These are phyloP conservation scores for Magnusiomyces suaveolens DNA, from an alignment of 1,139 yeast species.

Conservation along the genomic window DNA sequence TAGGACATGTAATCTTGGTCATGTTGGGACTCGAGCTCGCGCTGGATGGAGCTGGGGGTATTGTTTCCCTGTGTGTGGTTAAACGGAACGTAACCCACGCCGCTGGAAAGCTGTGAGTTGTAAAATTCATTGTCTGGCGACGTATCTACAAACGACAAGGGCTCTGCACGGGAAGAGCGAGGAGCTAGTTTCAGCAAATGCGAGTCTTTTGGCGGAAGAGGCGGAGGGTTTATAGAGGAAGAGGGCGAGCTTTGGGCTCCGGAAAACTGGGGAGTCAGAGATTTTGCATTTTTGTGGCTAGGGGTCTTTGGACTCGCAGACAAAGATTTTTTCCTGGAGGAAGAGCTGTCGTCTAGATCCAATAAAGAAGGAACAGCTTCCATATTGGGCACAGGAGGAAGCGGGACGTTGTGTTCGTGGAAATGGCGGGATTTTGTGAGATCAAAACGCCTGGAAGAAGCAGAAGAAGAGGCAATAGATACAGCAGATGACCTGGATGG, in stretches of 20 bases:
- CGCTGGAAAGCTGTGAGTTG: not conserved
- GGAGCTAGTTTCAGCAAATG: not conserved
- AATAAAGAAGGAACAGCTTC: not conserved
- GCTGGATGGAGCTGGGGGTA: not conserved
- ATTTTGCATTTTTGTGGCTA: no score
- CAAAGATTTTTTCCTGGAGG: no score
- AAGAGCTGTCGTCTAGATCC: not conserved
- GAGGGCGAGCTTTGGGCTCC: not conserved
- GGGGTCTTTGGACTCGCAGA: no score
- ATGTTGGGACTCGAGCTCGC: not conserved
- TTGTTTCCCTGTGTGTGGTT: not conserved
- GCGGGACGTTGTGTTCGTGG: conserved; percentile 2
- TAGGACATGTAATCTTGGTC: not conserved
- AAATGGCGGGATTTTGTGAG: conserved; percentile 1
- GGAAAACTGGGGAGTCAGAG: not conserved
- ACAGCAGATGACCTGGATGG: not conserved
- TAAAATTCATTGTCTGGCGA: not conserved
- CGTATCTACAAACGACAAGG: not conserved
- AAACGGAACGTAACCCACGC: not conserved
- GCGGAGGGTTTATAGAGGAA: not conserved
- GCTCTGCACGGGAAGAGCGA: conserved; percentile 1
- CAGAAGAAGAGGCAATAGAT: not conserved
- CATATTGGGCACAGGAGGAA: not conserved
- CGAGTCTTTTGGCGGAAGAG: conserved; percentile 1
- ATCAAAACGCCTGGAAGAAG: not conserved